These are phyloP conservation scores for Cicer pinnatifidum DNA, from an alignment of 306 rosid genomes.

Conservation along the genomic window DNA sequence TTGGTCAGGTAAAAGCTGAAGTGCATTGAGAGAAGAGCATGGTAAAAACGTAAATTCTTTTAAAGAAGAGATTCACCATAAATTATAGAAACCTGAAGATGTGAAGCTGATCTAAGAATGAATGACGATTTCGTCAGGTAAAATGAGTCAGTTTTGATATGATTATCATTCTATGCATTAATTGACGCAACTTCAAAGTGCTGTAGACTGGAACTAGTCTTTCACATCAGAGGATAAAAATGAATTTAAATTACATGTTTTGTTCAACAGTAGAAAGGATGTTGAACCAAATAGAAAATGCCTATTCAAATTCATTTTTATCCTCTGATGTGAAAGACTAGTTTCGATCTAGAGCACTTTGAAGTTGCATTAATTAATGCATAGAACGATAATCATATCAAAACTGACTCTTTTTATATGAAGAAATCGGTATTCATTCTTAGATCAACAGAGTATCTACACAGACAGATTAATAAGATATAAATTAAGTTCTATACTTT, in stretches of 20 bases:
- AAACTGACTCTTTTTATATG: background rate
- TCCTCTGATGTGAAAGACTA: slow-evolving; percentile 33
- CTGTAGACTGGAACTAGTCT: background rate
- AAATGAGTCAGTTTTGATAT: slow-evolving; percentile 12
- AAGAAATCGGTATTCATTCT: slow-evolving; percentile 15
- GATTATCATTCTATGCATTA: background rate
- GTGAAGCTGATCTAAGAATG: background rate
- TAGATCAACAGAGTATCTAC: slow-evolving; percentile 16
- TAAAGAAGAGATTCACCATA: slow-evolving; percentile 27
- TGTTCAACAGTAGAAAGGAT: slow-evolving; percentile 14
- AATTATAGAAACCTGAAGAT: slow-evolving; percentile 28
- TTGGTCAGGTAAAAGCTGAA: slow-evolving; percentile 6
- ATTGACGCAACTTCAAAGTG: slow-evolving; percentile 10
- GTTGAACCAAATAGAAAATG: slow-evolving; percentile 41
- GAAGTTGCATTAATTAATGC: slow-evolving; percentile 7
- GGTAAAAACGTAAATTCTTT: slow-evolving; percentile 15
- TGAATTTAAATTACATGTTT: slow-evolving; percentile 5
- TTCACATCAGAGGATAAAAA: slow-evolving; percentile 34
- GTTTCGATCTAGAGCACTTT: slow-evolving; percentile 5
- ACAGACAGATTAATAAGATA: background rate
- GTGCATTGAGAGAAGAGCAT: slow-evolving; percentile 32
- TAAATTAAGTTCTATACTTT: slow-evolving; percentile 3
- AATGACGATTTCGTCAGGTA: background rate
- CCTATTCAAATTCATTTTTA: slow-evolving; percentile 18
- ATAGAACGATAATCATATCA: background rate